Evolutionary conservation across 352 stramenopile species (phyloP).

Genomic region (Saprolegnia parasitica): DNA sequence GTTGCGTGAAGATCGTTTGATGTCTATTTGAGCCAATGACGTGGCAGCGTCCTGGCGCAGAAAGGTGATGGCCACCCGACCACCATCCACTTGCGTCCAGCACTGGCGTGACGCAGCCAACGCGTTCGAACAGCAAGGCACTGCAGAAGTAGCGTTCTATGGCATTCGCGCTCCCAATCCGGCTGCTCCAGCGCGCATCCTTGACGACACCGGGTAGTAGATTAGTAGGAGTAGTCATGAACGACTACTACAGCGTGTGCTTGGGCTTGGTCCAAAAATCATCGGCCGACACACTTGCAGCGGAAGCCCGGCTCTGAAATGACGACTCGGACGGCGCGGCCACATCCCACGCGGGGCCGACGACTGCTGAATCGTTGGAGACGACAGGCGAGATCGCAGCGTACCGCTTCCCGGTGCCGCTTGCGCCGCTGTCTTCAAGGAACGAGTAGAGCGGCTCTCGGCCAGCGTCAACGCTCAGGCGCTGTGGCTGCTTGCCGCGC

Average conservation of each 20-base stretch:
- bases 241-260: neutral
- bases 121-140: no score
- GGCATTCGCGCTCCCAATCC: no score
- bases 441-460: conserved; percentile 9
- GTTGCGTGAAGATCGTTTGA: no score
- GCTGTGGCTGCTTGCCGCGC: conserved; percentile 1
- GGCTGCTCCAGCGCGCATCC: no score
- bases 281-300: neutral
- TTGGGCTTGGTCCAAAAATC: conserved; percentile 1
- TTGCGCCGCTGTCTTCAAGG: neutral
- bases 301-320: neutral
- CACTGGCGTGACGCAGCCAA: no score
- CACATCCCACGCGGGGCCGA: neutral
- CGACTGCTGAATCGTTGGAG: neutral
- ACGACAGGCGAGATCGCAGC: neutral
- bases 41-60: no score
- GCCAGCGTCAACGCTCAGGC: neutral
- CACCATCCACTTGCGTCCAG: no score
- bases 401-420: neutral
- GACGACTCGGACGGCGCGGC: neutral
- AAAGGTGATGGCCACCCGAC: no score
- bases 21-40: no score
- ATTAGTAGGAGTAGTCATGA: no score
- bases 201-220: no score
- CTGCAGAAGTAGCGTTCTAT: no score